These are phyloP conservation scores for Barbarea vulgaris DNA, from an alignment of 345 rosid species.

Conservation along the genomic window DNA sequence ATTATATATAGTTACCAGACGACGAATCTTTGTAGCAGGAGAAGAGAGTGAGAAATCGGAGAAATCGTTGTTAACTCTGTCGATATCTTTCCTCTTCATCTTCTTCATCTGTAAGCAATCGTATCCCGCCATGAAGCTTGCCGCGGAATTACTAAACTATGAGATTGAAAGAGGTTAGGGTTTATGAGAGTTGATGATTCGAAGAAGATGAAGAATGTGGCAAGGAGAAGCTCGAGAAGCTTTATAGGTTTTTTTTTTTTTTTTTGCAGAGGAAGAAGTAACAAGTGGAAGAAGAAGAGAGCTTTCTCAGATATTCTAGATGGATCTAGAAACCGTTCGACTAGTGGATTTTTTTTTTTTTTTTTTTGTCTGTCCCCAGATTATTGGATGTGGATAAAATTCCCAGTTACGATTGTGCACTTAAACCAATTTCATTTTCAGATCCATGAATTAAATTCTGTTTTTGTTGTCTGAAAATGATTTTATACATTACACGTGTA, in stretches of 20 bases:
- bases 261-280: background rate
- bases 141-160: background rate
- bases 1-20: slow-evolving; percentile 52
- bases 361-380: no score
- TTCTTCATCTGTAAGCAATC: slow-evolving; percentile 32
- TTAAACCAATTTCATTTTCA: no score
- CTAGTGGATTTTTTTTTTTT: background rate
- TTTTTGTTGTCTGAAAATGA: no score
- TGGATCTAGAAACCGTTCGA: slow-evolving; percentile 21
- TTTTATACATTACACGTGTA: no score
- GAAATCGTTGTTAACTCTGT: slow-evolving; percentile 69
- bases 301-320: slow-evolving; percentile 30
- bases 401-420: no score
- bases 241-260: background rate
- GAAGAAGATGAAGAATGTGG: background rate
- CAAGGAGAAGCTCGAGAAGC: background rate
- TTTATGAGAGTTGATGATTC: background rate
- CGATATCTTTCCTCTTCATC: slow-evolving; percentile 63
- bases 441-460: no score
- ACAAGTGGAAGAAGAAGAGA: background rate
- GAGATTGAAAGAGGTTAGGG: background rate
- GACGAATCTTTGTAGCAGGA: slow-evolving; percentile 79
- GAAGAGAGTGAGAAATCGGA: slow-evolving; percentile 79
- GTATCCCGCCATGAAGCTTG: slow-evolving; percentile 23
- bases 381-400: no score